Evolutionary conservation across 192 early-diverging fungal species (phyloP), one percentile per base, ranked within the genome.

Genomic region (Chytriomyces sp.): DNA sequence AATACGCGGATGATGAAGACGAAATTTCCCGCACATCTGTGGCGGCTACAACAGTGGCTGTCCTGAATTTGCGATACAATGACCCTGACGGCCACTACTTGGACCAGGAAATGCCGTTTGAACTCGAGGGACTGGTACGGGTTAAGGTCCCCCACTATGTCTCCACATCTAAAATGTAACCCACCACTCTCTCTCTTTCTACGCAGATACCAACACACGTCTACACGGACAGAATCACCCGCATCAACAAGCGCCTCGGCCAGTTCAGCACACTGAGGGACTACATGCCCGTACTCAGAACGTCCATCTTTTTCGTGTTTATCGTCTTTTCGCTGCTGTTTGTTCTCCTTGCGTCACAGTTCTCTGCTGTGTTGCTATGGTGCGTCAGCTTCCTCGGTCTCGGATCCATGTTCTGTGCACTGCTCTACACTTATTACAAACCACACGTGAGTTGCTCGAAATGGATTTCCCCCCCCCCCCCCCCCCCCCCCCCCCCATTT

Each of bases 91-190:
- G 44, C 0, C 18, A 18, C 10, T 73, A 46, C 45, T 73, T 73
- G 45, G 71, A 73, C 26, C 26, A 60, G 18, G 59, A 73, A 46
- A 73, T 73, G 71, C 59, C 57, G 18, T 11, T 61, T 7, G 71
- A 73, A 61, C 9, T 73, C 60, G 71, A 73, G 60, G 71, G 71
- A 28, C 28, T 73, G 71, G 71, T 73, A 5, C n/a, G 7, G 53
- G 60, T 23, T 10, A 5, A 13, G 7, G 45, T 67, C n/a, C n/a
- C 43, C 9, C 9, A 28, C 66, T n/a, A 23, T n/a, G 66, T 11
- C 28, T 35, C 35, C 35, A 35, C 28, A 35, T 35, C n/a, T 2
- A 35, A 35, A 35, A 35, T 35, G 28, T 35, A 35, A 0, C 28
- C 28, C 28, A 35, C 28, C 28, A 1, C 28, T 35, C 28, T 0